Percentiles rank a stretch among this genome's conserved stretches.
These are phyloP conservation scores for Phaeomoniella chlamydospora DNA, from an alignment of 2,329 filamentous ascomycete species.

Conservation along the genomic window DNA sequence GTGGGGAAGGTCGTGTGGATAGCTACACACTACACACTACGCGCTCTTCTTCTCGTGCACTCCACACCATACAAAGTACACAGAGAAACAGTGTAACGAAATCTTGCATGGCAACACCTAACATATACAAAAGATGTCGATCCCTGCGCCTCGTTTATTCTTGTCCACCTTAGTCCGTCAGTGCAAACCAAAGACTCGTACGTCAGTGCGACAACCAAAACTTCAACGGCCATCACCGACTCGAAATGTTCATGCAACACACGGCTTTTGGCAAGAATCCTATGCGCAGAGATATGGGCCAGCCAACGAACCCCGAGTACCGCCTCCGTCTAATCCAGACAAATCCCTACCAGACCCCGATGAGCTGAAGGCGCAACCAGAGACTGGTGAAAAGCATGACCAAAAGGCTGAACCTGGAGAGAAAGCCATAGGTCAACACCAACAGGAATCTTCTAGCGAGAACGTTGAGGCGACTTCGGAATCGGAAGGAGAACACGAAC, in stretches of 20 bases:
- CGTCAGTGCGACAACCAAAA: not conserved
- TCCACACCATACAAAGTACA: too few species aligned
- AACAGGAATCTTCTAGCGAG: constrained; percentile 11
- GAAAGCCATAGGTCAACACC: constrained; percentile 9
- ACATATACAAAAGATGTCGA: not conserved
- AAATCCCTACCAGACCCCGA: constrained; percentile 8
- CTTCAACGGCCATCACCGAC: not conserved
- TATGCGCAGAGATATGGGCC: constrained; percentile 31
- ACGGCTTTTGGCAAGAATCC: constrained; percentile 17
- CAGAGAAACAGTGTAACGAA: too few species aligned
- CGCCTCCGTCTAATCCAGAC: constrained; percentile 20
- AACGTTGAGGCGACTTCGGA: constrained; percentile 3
- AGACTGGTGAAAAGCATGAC: constrained; percentile 5
- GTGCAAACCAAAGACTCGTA: not conserved
- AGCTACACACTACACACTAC: too few species aligned
- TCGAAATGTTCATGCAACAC: constrained; percentile 6
- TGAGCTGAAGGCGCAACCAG: not conserved
- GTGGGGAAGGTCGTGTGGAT: too few species aligned
- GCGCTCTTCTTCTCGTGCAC: too few species aligned
- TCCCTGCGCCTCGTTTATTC: not conserved
- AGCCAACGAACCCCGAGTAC: constrained; percentile 24
- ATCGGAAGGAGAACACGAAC: not conserved
- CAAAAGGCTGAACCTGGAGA: constrained; percentile 5
- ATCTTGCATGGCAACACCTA: too few species aligned
- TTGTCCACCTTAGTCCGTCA: not conserved